Percentiles rank a stretch among this genome's conserved stretches.
Evolutionary conservation across 2,329 filamentous ascomycete genomes (phyloP).

Genomic region (Tolypocladium sp.): DNA sequence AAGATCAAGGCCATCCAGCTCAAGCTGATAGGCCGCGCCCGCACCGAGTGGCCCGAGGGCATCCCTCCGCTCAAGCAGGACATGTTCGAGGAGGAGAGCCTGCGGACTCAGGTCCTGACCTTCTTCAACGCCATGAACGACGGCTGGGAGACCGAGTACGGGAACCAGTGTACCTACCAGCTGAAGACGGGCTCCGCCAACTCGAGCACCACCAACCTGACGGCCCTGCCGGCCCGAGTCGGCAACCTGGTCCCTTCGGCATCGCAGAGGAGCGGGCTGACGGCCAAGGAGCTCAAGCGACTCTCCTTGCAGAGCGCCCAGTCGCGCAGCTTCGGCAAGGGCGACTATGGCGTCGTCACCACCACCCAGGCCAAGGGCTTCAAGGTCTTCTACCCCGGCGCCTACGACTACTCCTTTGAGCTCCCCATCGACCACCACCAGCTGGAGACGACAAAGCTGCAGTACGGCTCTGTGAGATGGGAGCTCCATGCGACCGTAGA

Average conservation of each 20-base stretch:
- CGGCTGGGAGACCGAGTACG: conserved; percentile 50
- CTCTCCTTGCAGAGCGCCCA: conserved; percentile 74
- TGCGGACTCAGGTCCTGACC: conserved; percentile 80
- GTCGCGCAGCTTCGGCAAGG: conserved; percentile 77
- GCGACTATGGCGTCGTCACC: conserved; percentile 59
- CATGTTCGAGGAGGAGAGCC: conserved; percentile 71
- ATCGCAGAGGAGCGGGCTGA: conserved; percentile 16
- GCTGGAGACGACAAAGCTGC: conserved; percentile 80
- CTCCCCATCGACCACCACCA: conserved; percentile 81
- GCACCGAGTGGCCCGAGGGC: conserved; percentile 94
- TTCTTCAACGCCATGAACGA: conserved; percentile 79
- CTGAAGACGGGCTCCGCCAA: conserved; percentile 30
- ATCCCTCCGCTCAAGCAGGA: conserved; percentile 83
- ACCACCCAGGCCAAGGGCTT: conserved; percentile 59
- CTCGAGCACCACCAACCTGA: conserved; percentile 22
- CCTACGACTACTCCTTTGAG: conserved; percentile 66
- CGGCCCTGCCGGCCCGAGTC: conserved; percentile 9
- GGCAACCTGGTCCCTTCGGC: conserved; percentile 9
- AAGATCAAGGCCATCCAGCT: conserved; percentile 90
- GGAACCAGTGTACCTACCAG: conserved; percentile 51
- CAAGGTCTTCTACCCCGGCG: conserved; percentile 71
- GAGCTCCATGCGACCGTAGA: conserved; percentile 79
- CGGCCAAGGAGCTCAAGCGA: conserved; percentile 48
- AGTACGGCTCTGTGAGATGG: conserved; percentile 80
- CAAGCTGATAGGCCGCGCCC: conserved; percentile 74